Evolutionary conservation across 139 green algal species (phyloP).

Genomic region (Chlamydomonas incerta): DNA sequence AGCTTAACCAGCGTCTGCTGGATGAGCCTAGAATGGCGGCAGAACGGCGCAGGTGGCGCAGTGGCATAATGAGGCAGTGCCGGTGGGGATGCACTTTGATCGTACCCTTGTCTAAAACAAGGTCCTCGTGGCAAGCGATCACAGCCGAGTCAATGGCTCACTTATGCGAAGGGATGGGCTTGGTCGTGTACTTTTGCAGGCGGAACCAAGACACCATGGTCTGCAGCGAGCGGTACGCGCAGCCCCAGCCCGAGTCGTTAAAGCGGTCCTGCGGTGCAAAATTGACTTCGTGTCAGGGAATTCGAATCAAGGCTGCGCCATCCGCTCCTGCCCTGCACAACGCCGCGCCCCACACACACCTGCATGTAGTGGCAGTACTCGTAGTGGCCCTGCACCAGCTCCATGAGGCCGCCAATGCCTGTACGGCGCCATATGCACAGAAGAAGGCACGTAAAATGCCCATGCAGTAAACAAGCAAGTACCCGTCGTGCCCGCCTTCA

Average conservation of each 20-base stretch:
- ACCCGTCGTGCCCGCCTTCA: too few species aligned
- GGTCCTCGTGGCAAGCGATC: too few species aligned
- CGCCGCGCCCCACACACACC: conserved; percentile 30
- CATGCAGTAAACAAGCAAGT: too few species aligned
- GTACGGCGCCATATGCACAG: not conserved
- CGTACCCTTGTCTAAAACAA: too few species aligned
- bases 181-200: conserved; percentile 83
- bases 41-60: not conserved
- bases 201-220: conserved; percentile 95
- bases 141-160: conserved; percentile 4
- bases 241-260: conserved; percentile 95
- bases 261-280: conserved; percentile 85
- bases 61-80: too few species aligned
- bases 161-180: conserved; percentile 79
- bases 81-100: too few species aligned
- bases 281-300: too few species aligned
- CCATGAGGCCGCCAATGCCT: conserved; percentile 61
- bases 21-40: conserved; percentile 68
- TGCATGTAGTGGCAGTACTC: conserved; percentile 98
- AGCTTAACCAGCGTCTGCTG: conserved; percentile 86
- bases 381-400: conserved; percentile 86
- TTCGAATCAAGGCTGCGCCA: too few species aligned
- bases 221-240: conserved; percentile 96
- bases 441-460: too few species aligned
- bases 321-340: too few species aligned